A percentile compares a stretch with the other conserved stretches of the same genome.
Evolutionary conservation across 768 basidiomycete genomes (phyloP).

Genomic region (Boletus rubropictus): DNA sequence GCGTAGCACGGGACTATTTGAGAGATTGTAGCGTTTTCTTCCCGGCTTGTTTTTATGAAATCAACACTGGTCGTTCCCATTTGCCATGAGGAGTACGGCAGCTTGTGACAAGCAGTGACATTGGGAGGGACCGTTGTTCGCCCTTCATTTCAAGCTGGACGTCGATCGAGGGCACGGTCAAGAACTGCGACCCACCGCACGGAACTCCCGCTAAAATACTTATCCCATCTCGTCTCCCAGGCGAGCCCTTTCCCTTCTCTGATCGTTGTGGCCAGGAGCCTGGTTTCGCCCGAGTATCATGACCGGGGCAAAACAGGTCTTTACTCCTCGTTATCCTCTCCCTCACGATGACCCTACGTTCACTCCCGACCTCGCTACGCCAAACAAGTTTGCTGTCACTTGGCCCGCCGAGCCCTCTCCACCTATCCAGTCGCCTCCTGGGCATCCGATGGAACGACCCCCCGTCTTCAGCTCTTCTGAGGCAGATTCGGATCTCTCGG

Average conservation of each 20-base stretch:
- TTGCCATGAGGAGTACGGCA: conserved; percentile 26
- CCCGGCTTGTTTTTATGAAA: conserved; percentile 25
- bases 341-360: conserved; percentile 38
- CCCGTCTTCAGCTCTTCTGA: conserved; percentile 45
- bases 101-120: conserved; percentile 28
- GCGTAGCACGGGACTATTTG: conserved; percentile 23
- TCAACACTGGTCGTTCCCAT: conserved; percentile 18
- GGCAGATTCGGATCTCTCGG: conserved; percentile 46
- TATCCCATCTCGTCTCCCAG: conserved; percentile 21
- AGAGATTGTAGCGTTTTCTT: conserved; percentile 18
- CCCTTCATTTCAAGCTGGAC: conserved; percentile 22
- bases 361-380: conserved; percentile 40
- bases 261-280: conserved; percentile 14
- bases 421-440: conserved; percentile 33
- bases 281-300: conserved; percentile 15
- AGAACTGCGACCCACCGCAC: conserved; percentile 9
- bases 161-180: conserved; percentile 26
- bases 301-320: conserved; percentile 32
- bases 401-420: conserved; percentile 47
- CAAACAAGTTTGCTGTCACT: conserved; percentile 56
- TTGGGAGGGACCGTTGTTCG: conserved; percentile 5
- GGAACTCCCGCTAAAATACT: conserved; percentile 12
- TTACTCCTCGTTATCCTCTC: conserved; percentile 48
- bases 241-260: conserved; percentile 18
- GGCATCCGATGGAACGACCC: conserved; percentile 34